Evolutionary conservation across 1,284 basidiomycete species (phyloP).

Genomic region (Butyriboletus appendiculatus): DNA sequence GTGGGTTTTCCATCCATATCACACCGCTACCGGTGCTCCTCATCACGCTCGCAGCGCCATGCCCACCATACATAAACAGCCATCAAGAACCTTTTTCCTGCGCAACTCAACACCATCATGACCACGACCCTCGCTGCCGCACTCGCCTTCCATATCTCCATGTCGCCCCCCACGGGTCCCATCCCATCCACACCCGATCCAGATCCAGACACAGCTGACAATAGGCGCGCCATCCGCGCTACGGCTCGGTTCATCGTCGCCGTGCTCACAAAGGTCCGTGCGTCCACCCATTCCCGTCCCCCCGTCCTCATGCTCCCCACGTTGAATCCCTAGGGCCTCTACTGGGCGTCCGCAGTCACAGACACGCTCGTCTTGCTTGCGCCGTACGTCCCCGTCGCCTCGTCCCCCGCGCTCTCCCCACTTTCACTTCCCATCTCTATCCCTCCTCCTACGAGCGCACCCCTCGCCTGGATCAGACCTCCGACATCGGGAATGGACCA

Average conservation of each 20-base stretch:
- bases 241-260: slow-evolving; percentile 8
- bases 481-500: background rate
- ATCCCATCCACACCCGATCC: no score
- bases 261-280: slow-evolving; percentile 16
- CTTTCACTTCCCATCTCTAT: background rate
- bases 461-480: background rate
- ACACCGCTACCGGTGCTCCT: no score
- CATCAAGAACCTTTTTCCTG: no score
- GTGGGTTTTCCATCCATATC: no score
- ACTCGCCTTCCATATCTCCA: slow-evolving; percentile 26
- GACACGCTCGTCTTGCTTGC: slow-evolving; percentile 14
- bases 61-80: no score
- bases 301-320: background rate
- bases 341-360: slow-evolving; percentile 20
- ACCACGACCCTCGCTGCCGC: slow-evolving; percentile 10
- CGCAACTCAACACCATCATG: no score
- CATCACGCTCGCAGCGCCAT: no score
- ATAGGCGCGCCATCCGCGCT: background rate
- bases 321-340: slow-evolving; percentile 19
- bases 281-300: background rate
- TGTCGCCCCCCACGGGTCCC: slow-evolving; percentile 8
- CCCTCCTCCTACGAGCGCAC: background rate
- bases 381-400: slow-evolving; percentile 2
- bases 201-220: background rate
- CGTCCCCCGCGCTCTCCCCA: background rate